Base-by-base conservation (phyloP, 805 yeast genomes). In the Candida wancherniae region DNA sequence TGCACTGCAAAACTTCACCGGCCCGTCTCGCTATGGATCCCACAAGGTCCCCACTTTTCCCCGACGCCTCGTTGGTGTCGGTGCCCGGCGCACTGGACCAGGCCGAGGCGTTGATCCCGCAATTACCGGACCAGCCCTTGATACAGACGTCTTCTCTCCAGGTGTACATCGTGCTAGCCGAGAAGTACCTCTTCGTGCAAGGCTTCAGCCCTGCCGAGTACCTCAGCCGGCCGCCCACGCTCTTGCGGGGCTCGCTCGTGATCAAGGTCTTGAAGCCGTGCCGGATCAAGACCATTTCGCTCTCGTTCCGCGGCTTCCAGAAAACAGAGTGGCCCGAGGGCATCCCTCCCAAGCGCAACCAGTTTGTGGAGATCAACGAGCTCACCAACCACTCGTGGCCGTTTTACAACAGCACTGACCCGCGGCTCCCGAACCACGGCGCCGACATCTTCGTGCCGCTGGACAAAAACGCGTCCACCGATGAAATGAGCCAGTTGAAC, bases 321-420 rank as follows among this genome's bases (percentile, higher is more conserved):
- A 69, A 83, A 42, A 88, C 96, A 0, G 95, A 88, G 39, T 88
- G 97, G 96, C 97, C 97, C 3, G 97, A 92, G 50, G 98, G 98
- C 2, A 88, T 90, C 12, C 97, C 97, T 0, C 96, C 97, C 0
- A 84, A 82, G 51, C 77, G 78, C 43, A 64, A 66, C 11, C 82
- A 77, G 9, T 78, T 73, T 38, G 55, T 57, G 19, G 98, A 92
- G 45, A 55, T 70, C 14, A 73, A 72, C 39, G 82, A 74, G 31
- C 52, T 88, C 15, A 71, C 85, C 17, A 71, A 75, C 29, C 97
- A 90, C 53, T 77, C 83, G 5, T 92, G 98, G 98, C 92, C 95
- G 0, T 86, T 92, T 52, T 90, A 75, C 66, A 48, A 61, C 47
- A 36, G 35, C 16, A 42, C 58, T 29, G 37, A 34, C 24, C 34